phyloP scores from a whole-genome alignment of 768 basidiomycete species.

The Leccinum boreale region DNA sequence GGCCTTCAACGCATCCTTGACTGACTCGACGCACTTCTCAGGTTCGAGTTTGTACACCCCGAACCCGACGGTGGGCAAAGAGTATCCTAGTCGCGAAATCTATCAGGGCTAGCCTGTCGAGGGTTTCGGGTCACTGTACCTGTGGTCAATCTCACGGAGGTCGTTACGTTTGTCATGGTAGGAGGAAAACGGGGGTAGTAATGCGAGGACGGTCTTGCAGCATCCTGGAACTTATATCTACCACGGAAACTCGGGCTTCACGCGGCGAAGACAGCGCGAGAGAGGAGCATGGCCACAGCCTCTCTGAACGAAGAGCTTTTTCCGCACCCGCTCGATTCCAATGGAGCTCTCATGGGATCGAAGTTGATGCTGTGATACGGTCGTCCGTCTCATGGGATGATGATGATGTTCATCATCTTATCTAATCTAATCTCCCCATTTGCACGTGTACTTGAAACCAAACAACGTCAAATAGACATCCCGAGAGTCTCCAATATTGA shows the following conservation, averaged over 20 bases:
- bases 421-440: not conserved
- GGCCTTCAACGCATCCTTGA: conserved; percentile 18
- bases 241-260: not conserved
- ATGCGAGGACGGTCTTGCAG: not conserved
- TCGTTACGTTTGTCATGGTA: conserved; percentile 8
- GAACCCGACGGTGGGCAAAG: conserved; percentile 27
- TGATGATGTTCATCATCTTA: no score
- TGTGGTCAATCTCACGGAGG: conserved; percentile 7
- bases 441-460: not conserved
- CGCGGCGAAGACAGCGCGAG: not conserved
- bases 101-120: not conserved
- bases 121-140: not conserved
- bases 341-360: not conserved
- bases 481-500: not conserved
- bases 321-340: not conserved
- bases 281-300: not conserved
- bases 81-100: conserved; percentile 12
- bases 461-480: conserved; percentile 21
- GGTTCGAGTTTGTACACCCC: conserved; percentile 22
- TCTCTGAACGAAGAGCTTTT: not conserved
- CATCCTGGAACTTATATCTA: conserved; percentile 2
- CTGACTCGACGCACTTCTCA: conserved; percentile 9
- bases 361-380: no score
- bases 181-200: not conserved
- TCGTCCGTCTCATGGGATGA: no score